phyloP scores from a whole-genome alignment of 2,329 filamentous ascomycete genomes.

The Uncinocarpus reesii region DNA sequence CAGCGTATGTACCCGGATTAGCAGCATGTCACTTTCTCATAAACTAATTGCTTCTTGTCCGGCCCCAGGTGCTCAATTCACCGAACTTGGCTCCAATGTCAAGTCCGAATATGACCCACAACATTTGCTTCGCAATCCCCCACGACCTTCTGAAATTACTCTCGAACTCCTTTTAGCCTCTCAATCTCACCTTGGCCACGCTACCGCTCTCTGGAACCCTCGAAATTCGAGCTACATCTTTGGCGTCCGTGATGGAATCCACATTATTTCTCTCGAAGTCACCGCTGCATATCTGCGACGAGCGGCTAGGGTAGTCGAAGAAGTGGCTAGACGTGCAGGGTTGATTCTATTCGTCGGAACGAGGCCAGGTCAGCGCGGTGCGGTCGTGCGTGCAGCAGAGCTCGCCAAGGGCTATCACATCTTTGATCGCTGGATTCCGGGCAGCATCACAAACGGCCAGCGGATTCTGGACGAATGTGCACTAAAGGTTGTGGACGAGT shows the following conservation, averaged over 20 bases:
- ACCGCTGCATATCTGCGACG: conserved; percentile 85
- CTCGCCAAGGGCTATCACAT: conserved; percentile 72
- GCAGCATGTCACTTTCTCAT: not conserved
- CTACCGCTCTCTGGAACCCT: conserved; percentile 87
- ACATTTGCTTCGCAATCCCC: conserved; percentile 53
- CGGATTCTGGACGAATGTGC: conserved; percentile 65
- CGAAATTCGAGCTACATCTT: conserved; percentile 90
- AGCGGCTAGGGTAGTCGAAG: conserved; percentile 82
- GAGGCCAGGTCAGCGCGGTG: conserved; percentile 65
- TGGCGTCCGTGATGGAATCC: conserved; percentile 74
- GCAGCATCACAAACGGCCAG: conserved; percentile 83
- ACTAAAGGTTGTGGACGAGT: conserved; percentile 65
- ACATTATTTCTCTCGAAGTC: conserved; percentile 84
- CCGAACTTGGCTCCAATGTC: conserved; percentile 26
- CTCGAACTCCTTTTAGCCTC: conserved; percentile 83
- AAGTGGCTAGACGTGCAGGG: conserved; percentile 71
- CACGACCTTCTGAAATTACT: conserved; percentile 66
- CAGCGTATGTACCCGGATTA: not conserved
- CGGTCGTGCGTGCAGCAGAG: conserved; percentile 70
- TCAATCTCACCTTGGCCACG: conserved; percentile 82
- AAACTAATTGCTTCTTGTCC: not conserved
- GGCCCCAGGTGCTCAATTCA: conserved; percentile 24
- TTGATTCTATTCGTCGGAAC: conserved; percentile 87
- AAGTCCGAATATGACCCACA: conserved; percentile 26
- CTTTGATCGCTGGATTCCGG: conserved; percentile 87